These are phyloP conservation scores for Globisporangium cystogenes DNA, from an alignment of 352 stramenopile genomes.

Conservation along the genomic window DNA sequence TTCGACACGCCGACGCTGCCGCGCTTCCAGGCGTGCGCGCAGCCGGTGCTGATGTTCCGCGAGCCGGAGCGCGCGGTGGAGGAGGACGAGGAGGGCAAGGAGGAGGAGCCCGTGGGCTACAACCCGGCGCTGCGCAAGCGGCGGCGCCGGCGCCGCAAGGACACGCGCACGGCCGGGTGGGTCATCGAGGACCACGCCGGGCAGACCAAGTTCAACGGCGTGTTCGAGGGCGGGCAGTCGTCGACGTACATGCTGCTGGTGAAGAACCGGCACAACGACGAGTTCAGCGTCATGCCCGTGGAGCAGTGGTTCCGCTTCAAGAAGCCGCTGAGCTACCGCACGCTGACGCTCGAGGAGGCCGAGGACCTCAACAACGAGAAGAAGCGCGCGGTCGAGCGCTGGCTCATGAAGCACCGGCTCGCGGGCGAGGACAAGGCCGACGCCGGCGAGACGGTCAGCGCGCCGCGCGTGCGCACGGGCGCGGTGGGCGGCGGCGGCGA, in stretches of 20 bases:
- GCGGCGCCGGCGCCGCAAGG: conserved; percentile 65
- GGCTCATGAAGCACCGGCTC: conserved; percentile 87
- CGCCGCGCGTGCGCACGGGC: conserved; percentile 62
- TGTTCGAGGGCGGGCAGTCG: conserved; percentile 75
- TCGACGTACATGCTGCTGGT: conserved; percentile 86
- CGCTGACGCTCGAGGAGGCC: conserved; percentile 78
- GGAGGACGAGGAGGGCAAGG: conserved; percentile 78
- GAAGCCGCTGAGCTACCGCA: conserved; percentile 82
- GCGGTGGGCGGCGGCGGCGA: conserved; percentile 25
- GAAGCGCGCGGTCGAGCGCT: conserved; percentile 82
- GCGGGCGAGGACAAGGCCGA: conserved; percentile 68
- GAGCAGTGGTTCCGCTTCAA: conserved; percentile 90
- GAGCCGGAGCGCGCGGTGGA: conserved; percentile 69
- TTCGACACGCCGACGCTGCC: conserved; percentile 71
- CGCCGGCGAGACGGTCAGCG: conserved; percentile 46
- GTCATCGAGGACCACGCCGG: conserved; percentile 80
- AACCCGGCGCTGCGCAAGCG: conserved; percentile 74
- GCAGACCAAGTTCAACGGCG: conserved; percentile 81
- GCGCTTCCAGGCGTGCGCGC: conserved; percentile 45
- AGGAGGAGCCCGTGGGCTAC: conserved; percentile 64
- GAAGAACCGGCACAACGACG: conserved; percentile 84
- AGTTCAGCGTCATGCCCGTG: conserved; percentile 84
- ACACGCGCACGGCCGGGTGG: conserved; percentile 74
- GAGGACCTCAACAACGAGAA: conserved; percentile 88
- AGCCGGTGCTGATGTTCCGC: conserved; percentile 87